A percentile compares a stretch with the other conserved stretches of the same genome.
Evolutionary conservation across 441 rosid species (phyloP).

Genomic region (Euphorbia neoarborescens): DNA sequence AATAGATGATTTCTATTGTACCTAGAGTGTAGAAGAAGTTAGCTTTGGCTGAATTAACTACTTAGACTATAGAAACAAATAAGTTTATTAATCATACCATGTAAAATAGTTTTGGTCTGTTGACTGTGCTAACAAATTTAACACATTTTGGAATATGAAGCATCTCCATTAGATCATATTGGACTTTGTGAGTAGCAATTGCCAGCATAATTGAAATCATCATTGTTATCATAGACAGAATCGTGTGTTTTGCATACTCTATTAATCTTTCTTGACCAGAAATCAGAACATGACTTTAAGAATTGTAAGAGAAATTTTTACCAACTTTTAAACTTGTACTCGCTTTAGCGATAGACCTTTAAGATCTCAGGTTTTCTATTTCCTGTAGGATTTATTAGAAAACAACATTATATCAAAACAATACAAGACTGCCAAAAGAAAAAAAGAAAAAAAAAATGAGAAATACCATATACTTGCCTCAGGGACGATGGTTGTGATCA

Average conservation of each 20-base stretch:
- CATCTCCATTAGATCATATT: constrained; percentile 84
- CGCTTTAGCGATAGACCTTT: too few relatives aligned
- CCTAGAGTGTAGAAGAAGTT: constrained; percentile 35
- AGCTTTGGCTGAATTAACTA: neutral
- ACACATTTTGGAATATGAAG: constrained; percentile 72
- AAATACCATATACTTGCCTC: constrained; percentile 80
- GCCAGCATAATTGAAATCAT: constrained; percentile 46
- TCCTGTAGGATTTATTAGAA: too few relatives aligned
- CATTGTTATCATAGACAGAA: constrained; percentile 9
- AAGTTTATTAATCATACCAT: constrained; percentile 39
- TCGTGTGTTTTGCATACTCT: neutral
- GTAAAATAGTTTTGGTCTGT: constrained; percentile 94
- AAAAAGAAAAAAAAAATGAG: constrained; percentile 61
- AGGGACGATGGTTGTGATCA: constrained; percentile 60
- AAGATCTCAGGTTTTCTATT: too few relatives aligned
- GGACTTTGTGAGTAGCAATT: constrained; percentile 92
- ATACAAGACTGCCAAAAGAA: constrained; percentile 24
- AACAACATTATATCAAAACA: neutral
- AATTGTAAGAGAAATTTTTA: too few relatives aligned
- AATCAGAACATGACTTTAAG: too few relatives aligned
- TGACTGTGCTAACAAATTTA: constrained; percentile 92
- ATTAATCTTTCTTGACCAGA: neutral
- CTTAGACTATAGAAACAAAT: constrained; percentile 12
- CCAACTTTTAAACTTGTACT: too few relatives aligned
- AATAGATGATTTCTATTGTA: constrained; percentile 75